Evolutionary conservation across 768 basidiomycete genomes (phyloP), one percentile per base, ranked within the genome.

Genomic region (Kwoniella newhampshirensis): DNA sequence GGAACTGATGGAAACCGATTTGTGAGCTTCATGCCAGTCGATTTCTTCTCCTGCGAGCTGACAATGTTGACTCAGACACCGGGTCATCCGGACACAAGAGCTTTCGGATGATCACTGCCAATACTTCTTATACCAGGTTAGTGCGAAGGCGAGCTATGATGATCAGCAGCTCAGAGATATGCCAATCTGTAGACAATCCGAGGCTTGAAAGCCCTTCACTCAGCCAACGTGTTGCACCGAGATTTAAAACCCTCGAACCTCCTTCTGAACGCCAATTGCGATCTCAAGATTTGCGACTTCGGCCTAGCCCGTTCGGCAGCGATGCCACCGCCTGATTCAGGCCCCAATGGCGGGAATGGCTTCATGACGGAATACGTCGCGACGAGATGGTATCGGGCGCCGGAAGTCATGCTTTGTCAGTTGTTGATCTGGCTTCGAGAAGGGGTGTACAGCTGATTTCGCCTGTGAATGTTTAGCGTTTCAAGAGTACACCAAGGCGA

Each of bases 191-290:
- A 89, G 85, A 91, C 91, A 0, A 82, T 96, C 1, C 84, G 94
- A 40, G 94, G 91, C 0, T 79, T 99, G 62, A 99, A 99, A 75
- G 92, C 92, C 0, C 82, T 97, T 1, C 93, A 97, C 73, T 89
- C 89, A 0, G 92, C 92, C 20, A 89, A 97, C 61, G 91, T 98
- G 51, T 84, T 99, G 27, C 78, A 78, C 57, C 86, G 94, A 50
- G 94, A 99, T 75, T 82, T 99, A 45, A 99, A 98, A 71, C 94
- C 94, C 0, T 92, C 90, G 0, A 99, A 98, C 73, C 81, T 99
- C 21, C 82, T 99, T 1, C 79, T 99, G 57, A 99, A 99, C 68
- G 90, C 91, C 45, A 97, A 94, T 69, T 97, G 92, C 71, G 92
- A 97, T 78, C 83, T 97, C 53, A 94, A 94, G 67, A 71, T 75